phyloP scores from a whole-genome alignment of 331 rosid species.

The Spiraea crenata region DNA sequence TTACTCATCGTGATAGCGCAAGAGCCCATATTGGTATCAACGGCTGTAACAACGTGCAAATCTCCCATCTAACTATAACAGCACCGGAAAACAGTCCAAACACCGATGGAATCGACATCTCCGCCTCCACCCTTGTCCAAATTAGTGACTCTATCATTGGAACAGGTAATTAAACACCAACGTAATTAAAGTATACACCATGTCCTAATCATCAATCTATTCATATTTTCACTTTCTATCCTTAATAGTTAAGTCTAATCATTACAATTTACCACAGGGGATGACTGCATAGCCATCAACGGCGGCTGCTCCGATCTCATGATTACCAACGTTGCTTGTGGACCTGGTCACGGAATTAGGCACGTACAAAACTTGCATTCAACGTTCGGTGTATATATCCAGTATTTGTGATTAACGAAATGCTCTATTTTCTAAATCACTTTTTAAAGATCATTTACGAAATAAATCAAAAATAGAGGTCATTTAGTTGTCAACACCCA shows the following conservation, averaged over 20 bases:
- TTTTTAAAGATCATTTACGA: too few species aligned
- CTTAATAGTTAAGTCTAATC: background rate
- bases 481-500: too few species aligned
- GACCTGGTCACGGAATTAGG: slow-evolving; percentile 81
- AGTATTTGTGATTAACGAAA: too few species aligned
- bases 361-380: background rate
- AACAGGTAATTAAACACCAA: slow-evolving; percentile 47
- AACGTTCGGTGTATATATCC: too few species aligned
- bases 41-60: background rate
- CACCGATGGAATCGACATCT: slow-evolving; percentile 20
- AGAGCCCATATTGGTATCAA: background rate
- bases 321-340: slow-evolving; percentile 47
- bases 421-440: too few species aligned
- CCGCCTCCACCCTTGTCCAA: background rate
- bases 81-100: slow-evolving; percentile 17
- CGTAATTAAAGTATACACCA: too few species aligned
- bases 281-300: slow-evolving; percentile 63
- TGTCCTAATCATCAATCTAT: background rate
- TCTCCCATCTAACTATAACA: slow-evolving; percentile 13
- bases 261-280: slow-evolving; percentile 31
- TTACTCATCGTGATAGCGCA: slow-evolving; percentile 5
- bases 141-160: slow-evolving; percentile 2
- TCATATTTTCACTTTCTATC: too few species aligned
- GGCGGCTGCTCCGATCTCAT: slow-evolving; percentile 41
- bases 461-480: too few species aligned